phyloP scores from a whole-genome alignment of 495 filamentous ascomycete genomes.

The Aspergillus sclerotiicarbonarius region DNA sequence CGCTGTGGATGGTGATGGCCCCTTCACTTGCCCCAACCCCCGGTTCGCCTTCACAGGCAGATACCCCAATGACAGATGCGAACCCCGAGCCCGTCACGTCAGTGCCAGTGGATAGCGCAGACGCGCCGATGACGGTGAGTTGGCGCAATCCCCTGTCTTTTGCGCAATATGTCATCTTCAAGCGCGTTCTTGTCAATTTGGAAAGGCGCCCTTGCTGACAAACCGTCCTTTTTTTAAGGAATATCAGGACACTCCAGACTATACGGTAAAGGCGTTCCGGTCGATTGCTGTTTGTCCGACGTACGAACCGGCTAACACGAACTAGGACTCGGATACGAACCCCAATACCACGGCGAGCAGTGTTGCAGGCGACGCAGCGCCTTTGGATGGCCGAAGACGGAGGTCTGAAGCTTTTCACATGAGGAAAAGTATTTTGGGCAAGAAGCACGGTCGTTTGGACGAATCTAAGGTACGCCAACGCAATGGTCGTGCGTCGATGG shows the following conservation, averaged over 20 bases:
- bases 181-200: neutral
- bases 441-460: slow-evolving; percentile 87
- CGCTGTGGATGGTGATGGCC: slow-evolving; percentile 53
- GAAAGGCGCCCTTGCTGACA: neutral
- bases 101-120: slow-evolving; percentile 41
- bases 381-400: slow-evolving; percentile 75
- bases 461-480: slow-evolving; percentile 73
- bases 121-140: slow-evolving; percentile 49
- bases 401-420: slow-evolving; percentile 81
- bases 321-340: slow-evolving; percentile 83
- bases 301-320: slow-evolving; percentile 11
- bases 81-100: slow-evolving; percentile 49
- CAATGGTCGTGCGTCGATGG: neutral
- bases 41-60: slow-evolving; percentile 48
- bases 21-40: slow-evolving; percentile 52
- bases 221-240: slow-evolving; percentile 47
- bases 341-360: slow-evolving; percentile 90
- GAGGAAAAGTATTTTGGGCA: slow-evolving; percentile 86
- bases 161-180: neutral
- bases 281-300: neutral
- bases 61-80: slow-evolving; percentile 60
- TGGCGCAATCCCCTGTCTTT: neutral
- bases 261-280: slow-evolving; percentile 51
- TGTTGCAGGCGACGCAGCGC: slow-evolving; percentile 65
- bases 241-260: slow-evolving; percentile 78